Conservation (phyloP, 2,329 filamentous ascomycete genomes). For the Niveomyces coronatus region DNA sequence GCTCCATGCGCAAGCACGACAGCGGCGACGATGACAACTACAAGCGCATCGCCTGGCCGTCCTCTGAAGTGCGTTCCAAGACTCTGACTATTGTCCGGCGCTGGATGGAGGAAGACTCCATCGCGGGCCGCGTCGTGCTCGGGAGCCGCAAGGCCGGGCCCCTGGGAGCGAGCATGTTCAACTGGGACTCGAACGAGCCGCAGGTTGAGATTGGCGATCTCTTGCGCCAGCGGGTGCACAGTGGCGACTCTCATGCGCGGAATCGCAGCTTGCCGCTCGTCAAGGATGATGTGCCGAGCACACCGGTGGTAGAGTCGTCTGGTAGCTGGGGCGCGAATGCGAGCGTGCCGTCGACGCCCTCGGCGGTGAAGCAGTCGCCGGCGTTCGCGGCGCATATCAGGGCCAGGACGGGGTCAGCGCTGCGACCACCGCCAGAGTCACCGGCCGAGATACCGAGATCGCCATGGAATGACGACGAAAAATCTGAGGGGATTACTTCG, state of each 20-base stretch:
- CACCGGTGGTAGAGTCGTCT: conserved; percentile 21
- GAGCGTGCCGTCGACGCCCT: conserved; percentile 3
- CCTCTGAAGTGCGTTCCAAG: conserved; percentile 42
- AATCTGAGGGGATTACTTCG: conserved; percentile 11
- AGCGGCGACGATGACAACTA: conserved; percentile 49
- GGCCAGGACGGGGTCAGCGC: not conserved
- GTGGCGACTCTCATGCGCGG: conserved; percentile 4
- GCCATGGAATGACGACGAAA: conserved; percentile 3
- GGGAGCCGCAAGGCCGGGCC: conserved; percentile 27
- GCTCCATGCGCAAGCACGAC: conserved; percentile 47
- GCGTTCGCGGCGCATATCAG: not conserved
- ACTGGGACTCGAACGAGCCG: conserved; percentile 47
- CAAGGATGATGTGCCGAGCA: conserved; percentile 6
- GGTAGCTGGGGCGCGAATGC: conserved; percentile 19
- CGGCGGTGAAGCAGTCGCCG: conserved; percentile 2
- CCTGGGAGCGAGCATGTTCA: conserved; percentile 43
- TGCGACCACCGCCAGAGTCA: not conserved
- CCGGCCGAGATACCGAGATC: conserved; percentile 4
- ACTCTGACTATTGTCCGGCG: conserved; percentile 49
- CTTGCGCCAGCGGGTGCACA: conserved; percentile 21
- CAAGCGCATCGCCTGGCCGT: conserved; percentile 44
- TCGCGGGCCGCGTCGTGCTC: conserved; percentile 36
- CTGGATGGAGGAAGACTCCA: conserved; percentile 57
- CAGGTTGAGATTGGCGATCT: conserved; percentile 36
- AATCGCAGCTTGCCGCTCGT: conserved; percentile 5